Percentiles rank a stretch among this genome's conserved stretches.
Conservation (phyloP, 176 grass and related monocot species). For the Eremochloa ophiuroides region DNA sequence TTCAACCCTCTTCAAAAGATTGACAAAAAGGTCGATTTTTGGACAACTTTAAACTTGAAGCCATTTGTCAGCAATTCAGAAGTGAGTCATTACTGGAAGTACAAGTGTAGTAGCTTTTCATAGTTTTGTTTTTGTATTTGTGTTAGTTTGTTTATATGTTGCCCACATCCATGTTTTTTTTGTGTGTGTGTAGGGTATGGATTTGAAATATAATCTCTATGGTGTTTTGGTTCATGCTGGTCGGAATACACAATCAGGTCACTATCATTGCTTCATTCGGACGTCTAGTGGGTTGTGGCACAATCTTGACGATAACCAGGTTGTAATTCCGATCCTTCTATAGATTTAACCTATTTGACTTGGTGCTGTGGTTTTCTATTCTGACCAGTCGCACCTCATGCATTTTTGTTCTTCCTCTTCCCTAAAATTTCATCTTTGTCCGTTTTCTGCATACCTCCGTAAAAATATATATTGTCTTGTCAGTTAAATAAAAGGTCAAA, state of each 20-base stretch:
- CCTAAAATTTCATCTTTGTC: neutral
- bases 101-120: conserved; percentile 4
- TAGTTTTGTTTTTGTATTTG: neutral
- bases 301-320: conserved; percentile 98
- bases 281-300: conserved; percentile 98
- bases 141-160: neutral
- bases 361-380: neutral
- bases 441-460: neutral
- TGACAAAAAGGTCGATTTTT: conserved; percentile 85
- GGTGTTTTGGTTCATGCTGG: conserved; percentile 94
- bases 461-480: neutral
- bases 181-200: conserved; percentile 43
- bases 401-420: neutral
- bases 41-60: conserved; percentile 62
- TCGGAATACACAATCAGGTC: conserved; percentile 87
- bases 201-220: conserved; percentile 89
- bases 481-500: neutral
- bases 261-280: conserved; percentile 92
- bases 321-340: conserved; percentile 19
- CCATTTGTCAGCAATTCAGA: conserved; percentile 84
- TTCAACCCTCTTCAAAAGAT: conserved; percentile 84
- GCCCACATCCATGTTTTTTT: neutral
- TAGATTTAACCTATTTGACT: conserved; percentile 6
- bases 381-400: neutral
- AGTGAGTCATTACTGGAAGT: conserved; percentile 40